phyloP scores from a whole-genome alignment of 768 basidiomycete genomes.

The Trichaptum fuscoviolaceum region DNA sequence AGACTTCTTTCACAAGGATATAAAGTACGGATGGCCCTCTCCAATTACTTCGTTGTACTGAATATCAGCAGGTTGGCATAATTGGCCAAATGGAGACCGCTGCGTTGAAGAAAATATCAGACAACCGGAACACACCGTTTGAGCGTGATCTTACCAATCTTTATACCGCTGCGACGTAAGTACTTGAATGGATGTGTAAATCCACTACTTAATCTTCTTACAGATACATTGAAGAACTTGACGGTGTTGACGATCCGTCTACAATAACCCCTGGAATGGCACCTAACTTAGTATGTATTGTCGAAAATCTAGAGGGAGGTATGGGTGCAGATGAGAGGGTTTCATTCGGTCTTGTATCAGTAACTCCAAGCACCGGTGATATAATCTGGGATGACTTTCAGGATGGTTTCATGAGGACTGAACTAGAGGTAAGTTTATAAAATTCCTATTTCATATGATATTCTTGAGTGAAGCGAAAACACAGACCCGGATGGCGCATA shows the following conservation, averaged over 20 bases:
- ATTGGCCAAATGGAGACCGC: slow-evolving; percentile 83
- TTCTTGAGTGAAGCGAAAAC: slow-evolving; percentile 8
- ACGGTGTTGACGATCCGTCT: slow-evolving; percentile 50
- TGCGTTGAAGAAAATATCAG: slow-evolving; percentile 78
- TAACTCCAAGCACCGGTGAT: slow-evolving; percentile 87
- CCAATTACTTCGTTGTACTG: neutral
- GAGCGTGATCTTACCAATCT: slow-evolving; percentile 69
- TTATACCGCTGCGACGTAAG: slow-evolving; percentile 86
- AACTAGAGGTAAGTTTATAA: slow-evolving; percentile 63
- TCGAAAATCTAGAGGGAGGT: slow-evolving; percentile 44
- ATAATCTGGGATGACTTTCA: slow-evolving; percentile 91
- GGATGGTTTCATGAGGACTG: slow-evolving; percentile 73
- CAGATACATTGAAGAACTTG: slow-evolving; percentile 82
- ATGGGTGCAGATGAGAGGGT: slow-evolving; percentile 41
- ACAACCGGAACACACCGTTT: slow-evolving; percentile 70
- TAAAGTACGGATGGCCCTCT: slow-evolving; percentile 41
- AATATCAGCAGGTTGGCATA: slow-evolving; percentile 41
- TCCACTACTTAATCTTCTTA: neutral
- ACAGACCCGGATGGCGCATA: slow-evolving; percentile 84
- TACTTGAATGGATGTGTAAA: slow-evolving; percentile 9
- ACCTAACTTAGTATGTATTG: slow-evolving; percentile 72
- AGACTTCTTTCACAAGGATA: slow-evolving; percentile 75
- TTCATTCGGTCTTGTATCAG: slow-evolving; percentile 64
- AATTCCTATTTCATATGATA: neutral
- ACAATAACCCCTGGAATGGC: slow-evolving; percentile 43